A percentile compares a stretch with the other conserved stretches of the same genome.
These are phyloP conservation scores for Lasiodiplodia gonubiensis DNA, from an alignment of 2,329 filamentous ascomycete species.

Conservation along the genomic window DNA sequence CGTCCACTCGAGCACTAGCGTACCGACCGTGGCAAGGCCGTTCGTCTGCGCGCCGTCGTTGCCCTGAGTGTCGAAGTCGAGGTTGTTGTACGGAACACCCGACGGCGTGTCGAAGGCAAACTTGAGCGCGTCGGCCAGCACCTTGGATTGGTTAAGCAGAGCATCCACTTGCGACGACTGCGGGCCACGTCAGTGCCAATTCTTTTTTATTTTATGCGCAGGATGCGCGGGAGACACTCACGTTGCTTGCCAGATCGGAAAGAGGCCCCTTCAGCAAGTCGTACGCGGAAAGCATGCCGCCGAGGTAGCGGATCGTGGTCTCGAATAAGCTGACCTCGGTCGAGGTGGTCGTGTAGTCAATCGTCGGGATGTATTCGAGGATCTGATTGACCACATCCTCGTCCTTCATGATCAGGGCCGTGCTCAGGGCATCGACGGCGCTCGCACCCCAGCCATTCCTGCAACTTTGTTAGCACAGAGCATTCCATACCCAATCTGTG, in stretches of 20 bases:
- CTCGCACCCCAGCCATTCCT: slow-evolving; percentile 87
- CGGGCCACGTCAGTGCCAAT: neutral
- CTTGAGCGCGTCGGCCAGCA: slow-evolving; percentile 73
- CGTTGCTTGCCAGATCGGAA: slow-evolving; percentile 55
- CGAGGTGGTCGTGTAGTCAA: slow-evolving; percentile 70
- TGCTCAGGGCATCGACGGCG: slow-evolving; percentile 79
- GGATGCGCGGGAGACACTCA: slow-evolving; percentile 28
- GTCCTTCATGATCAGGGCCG: slow-evolving; percentile 78
- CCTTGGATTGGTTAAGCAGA: slow-evolving; percentile 70
- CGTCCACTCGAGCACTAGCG: slow-evolving; percentile 83
- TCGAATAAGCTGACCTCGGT: slow-evolving; percentile 78
- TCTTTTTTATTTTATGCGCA: neutral
- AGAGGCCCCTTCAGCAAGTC: slow-evolving; percentile 75
- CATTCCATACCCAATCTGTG: neutral
- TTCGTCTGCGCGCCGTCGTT: slow-evolving; percentile 62
- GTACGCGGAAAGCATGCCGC: slow-evolving; percentile 76
- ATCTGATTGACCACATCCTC: slow-evolving; percentile 71
- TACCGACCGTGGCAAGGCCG: slow-evolving; percentile 77
- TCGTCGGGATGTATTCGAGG: slow-evolving; percentile 69
- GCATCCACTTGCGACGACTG: slow-evolving; percentile 56
- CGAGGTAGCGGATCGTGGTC: slow-evolving; percentile 87
- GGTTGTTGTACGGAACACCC: slow-evolving; percentile 74
- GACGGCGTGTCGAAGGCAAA: slow-evolving; percentile 78
- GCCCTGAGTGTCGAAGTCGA: slow-evolving; percentile 64
- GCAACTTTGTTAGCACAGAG: slow-evolving; percentile 22